Evolutionary conservation across 2,329 filamentous ascomycete species (phyloP).

Genomic region (Sphaceloma murrayae): DNA sequence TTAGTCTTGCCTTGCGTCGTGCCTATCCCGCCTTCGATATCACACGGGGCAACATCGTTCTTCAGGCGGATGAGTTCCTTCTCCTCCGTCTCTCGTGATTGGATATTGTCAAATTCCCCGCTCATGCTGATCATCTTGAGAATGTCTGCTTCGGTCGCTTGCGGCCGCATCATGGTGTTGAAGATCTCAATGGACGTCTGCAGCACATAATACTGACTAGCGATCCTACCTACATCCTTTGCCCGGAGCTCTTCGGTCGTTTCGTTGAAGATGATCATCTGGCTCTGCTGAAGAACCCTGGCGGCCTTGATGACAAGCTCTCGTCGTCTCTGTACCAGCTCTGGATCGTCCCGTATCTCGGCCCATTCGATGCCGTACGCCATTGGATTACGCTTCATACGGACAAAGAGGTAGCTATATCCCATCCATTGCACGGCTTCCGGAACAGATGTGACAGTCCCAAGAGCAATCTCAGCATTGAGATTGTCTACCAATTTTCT

Average conservation of each 20-base stretch:
- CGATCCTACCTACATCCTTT: conserved; percentile 93
- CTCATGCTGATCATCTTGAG: conserved; percentile 96
- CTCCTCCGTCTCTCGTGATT: conserved; percentile 80
- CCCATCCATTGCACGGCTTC: conserved; percentile 97
- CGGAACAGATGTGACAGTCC: conserved; percentile 86
- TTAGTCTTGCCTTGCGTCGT: conserved; percentile 86
- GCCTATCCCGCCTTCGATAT: conserved; percentile 59
- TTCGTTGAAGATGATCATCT: conserved; percentile 99
- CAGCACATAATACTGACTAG: conserved; percentile 92
- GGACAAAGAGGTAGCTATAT: conserved; percentile 94
- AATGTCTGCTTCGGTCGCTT: conserved; percentile 81
- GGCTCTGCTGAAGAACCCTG: conserved; percentile 74
- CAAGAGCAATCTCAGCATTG: conserved; percentile 87
- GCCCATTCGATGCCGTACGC: conserved; percentile 93
- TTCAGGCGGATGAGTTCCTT: conserved; percentile 72
- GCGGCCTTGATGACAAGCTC: conserved; percentile 85
- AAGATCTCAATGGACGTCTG: conserved; percentile 93
- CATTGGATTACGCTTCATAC: conserved; percentile 86
- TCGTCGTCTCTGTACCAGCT: conserved; percentile 73
- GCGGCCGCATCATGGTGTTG: conserved; percentile 84
- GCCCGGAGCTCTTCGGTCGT: conserved; percentile 82
- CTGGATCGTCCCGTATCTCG: conserved; percentile 79
- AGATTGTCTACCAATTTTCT: conserved; percentile 90
- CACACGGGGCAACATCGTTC: conserved; percentile 62
- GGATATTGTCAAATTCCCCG: conserved; percentile 95